These are phyloP conservation scores for Elsinoe fawcettii DNA, from an alignment of 2,329 filamentous ascomycete species.

Conservation along the genomic window DNA sequence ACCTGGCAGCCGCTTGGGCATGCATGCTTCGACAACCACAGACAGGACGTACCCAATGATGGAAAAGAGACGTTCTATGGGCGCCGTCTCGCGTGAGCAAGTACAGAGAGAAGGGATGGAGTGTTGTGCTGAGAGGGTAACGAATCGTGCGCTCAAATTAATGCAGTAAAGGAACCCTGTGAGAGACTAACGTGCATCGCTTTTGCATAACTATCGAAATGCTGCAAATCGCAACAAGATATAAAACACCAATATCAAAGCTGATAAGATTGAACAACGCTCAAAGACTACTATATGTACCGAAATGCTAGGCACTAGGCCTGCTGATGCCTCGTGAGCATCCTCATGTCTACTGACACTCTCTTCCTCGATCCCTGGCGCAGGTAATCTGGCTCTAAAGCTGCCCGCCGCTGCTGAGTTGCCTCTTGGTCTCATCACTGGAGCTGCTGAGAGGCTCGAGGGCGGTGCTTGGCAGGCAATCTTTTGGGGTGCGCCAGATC, in stretches of 20 bases:
- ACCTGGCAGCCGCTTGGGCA: neutral
- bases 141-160: no score
- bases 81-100: no score
- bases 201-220: neutral
- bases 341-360: conserved; percentile 4
- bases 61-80: no score
- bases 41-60: no score
- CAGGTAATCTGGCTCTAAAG: neutral
- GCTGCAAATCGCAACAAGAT: neutral
- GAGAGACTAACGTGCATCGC: neutral
- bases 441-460: no score
- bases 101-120: no score
- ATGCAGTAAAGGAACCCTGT: no score
- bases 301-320: neutral
- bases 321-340: neutral
- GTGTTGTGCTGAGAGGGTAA: no score
- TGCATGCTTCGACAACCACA: neutral
- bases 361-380: neutral
- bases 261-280: neutral
- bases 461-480: no score
- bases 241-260: neutral
- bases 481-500: no score
- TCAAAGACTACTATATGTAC: neutral
- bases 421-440: no score
- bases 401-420: neutral